Conservation (phyloP, 495 filamentous ascomycete genomes). For the Rhypophila decipiens region DNA sequence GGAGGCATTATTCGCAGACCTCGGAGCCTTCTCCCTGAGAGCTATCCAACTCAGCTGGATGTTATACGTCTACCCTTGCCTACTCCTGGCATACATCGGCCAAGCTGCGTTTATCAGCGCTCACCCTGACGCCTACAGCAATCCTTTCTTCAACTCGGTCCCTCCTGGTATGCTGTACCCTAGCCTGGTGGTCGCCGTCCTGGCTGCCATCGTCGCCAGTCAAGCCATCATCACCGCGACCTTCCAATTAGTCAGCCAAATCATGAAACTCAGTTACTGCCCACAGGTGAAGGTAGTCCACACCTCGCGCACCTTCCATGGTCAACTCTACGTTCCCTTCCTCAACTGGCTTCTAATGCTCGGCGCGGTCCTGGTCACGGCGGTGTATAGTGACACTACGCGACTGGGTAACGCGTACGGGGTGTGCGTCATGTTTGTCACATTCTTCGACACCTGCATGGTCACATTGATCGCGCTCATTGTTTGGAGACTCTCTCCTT, state of each 20-base stretch:
- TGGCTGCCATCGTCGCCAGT: constrained; percentile 68
- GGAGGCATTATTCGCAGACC: constrained; percentile 68
- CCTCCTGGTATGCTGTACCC: constrained; percentile 63
- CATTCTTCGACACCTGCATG: constrained; percentile 67
- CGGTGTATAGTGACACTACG: constrained; percentile 63
- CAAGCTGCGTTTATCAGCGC: constrained; percentile 66
- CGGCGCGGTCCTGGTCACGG: constrained; percentile 66
- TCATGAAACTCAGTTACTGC: constrained; percentile 70
- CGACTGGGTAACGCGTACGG: constrained; percentile 42
- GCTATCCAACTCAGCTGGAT: constrained; percentile 64
- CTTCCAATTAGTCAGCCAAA: constrained; percentile 61
- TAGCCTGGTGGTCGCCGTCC: constrained; percentile 56
- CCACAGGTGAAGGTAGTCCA: constrained; percentile 66
- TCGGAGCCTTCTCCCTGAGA: constrained; percentile 59
- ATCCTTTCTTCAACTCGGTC: constrained; percentile 65
- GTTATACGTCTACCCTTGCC: constrained; percentile 56
- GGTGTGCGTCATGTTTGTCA: constrained; percentile 68
- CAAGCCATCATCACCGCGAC: constrained; percentile 74
- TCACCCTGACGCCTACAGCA: constrained; percentile 55
- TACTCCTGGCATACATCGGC: constrained; percentile 65
- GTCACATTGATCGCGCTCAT: constrained; percentile 60
- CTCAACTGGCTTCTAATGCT: constrained; percentile 70
- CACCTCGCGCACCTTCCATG: constrained; percentile 58
- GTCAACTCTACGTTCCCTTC: constrained; percentile 65
- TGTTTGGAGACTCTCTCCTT: constrained; percentile 56